Evolutionary conservation across 768 basidiomycete species (phyloP), one percentile per base, ranked within the genome.

Genomic region (Russula dissimulans): DNA sequence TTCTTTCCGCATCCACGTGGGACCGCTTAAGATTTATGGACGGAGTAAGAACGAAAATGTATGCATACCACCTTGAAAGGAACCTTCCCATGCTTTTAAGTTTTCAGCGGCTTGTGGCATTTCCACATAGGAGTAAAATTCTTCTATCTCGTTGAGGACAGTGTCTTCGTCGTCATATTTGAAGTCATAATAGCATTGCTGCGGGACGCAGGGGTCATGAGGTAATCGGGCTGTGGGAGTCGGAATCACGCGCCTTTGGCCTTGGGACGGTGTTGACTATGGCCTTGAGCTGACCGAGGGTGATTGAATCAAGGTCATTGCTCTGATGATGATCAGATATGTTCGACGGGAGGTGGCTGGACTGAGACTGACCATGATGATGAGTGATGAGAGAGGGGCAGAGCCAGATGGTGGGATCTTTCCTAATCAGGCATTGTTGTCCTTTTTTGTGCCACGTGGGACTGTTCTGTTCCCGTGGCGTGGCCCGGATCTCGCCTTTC

Each of bases 81-180:
- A 91, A 42, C 86, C 86, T 68, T 88, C 82, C 89, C 92, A 97
- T 47, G 90, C 87, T 68, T 85, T 87, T 64, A 91, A 76, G 70
- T 92, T 91, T 76, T 91, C 89, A 3, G 83, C 84, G 22, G 93
- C 86, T 70, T 94, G 90, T 0, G 89, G 83, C 82, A 93, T 91
- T 76, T 97, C 95, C 62, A 92, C 85, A 73, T 97, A 99, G 22
- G 92, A 91, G 73, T 95, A 98, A 75, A 98, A 97, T 73, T 99
- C 97, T 60, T 97, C 91, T 42, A 99, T 86, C 71, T 99, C 97
- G 67, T 89, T 88, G 81, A 95, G 86, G 18, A 97, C 85, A 5
- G 91, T 94, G 72, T 97, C 92, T 69, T 95, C 94, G 71, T 98
- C 95, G 66, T 95, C 91, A 71, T 97, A 97, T 62, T 88, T 84